Evolutionary conservation across 768 basidiomycete species (phyloP).

Genomic region (Naematelia encephala): DNA sequence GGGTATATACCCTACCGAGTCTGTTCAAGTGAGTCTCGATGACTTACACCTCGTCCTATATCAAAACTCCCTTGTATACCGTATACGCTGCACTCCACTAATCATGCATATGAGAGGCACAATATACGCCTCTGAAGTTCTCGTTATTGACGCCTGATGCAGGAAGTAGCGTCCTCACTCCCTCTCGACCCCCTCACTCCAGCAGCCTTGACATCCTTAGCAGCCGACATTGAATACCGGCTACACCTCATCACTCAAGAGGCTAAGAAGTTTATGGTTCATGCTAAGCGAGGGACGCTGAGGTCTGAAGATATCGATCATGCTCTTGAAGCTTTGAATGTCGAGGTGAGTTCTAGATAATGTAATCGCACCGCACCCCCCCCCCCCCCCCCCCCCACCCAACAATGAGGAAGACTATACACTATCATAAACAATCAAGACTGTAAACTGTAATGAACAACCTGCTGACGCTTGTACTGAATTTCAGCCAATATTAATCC

Average conservation of each 20-base stretch:
- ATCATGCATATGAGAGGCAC: not conserved
- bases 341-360: slow-evolving; percentile 64
- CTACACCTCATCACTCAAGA: slow-evolving; percentile 90
- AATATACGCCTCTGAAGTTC: not conserved
- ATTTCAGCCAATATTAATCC: slow-evolving; percentile 69
- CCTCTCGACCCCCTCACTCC: slow-evolving; percentile 73
- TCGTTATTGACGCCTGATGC: not conserved
- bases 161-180: slow-evolving; percentile 90
- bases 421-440: not conserved
- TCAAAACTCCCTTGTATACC: no score
- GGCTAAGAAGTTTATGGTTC: slow-evolving; percentile 94
- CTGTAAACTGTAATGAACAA: not conserved
- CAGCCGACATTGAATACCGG: slow-evolving; percentile 95
- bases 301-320: slow-evolving; percentile 88
- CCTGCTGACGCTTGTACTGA: not conserved
- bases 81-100: not conserved
- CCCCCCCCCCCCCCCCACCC: no score
- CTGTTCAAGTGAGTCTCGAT: slow-evolving; percentile 38
- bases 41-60: no score
- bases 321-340: slow-evolving; percentile 88
- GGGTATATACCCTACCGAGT: slow-evolving; percentile 41
- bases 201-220: slow-evolving; percentile 73
- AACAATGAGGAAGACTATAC: not conserved
- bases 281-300: slow-evolving; percentile 84
- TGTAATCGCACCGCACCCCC: no score